Evolutionary conservation across 352 stramenopile genomes (phyloP).

Genomic region (Globisporangium canariense): DNA sequence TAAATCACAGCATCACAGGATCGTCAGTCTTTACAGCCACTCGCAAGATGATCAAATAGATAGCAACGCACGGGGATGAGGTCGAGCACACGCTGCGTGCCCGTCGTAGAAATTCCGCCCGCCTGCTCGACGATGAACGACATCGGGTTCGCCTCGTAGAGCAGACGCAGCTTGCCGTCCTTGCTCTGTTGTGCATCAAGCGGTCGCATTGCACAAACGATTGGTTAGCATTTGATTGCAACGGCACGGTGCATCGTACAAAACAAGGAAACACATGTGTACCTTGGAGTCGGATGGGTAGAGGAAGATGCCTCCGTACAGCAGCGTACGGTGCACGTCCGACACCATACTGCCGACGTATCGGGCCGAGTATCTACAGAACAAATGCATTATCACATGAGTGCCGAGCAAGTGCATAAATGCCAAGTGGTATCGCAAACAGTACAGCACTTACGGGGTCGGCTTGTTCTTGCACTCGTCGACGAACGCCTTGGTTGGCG

Average conservation of each 20-base stretch:
- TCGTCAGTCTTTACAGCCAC: conserved; percentile 4
- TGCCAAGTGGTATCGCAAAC: not conserved
- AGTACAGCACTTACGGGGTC: conserved; percentile 42
- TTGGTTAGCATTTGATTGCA: not conserved
- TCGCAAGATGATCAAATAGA: not conserved
- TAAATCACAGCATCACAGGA: not conserved
- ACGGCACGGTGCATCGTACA: not conserved
- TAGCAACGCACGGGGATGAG: conserved; percentile 74
- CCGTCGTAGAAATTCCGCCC: conserved; percentile 94
- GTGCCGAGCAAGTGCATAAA: not conserved
- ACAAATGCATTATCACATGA: not conserved
- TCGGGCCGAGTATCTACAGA: conserved; percentile 82
- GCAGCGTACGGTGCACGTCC: conserved; percentile 97
- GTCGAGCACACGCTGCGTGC: conserved; percentile 92
- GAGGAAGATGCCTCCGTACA: conserved; percentile 98
- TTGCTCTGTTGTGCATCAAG: conserved; percentile 34
- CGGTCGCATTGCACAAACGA: not conserved
- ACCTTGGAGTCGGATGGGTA: conserved; percentile 96
- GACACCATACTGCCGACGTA: conserved; percentile 99
- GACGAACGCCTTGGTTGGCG: conserved; percentile 88
- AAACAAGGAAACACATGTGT: conserved; percentile 25
- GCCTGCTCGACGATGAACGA: conserved; percentile 98
- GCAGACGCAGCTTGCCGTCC: conserved; percentile 94
- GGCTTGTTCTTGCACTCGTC: conserved; percentile 83
- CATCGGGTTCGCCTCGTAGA: conserved; percentile 99